A percentile compares a stretch with the other conserved stretches of the same genome.
These are phyloP conservation scores for Pseudozyma sp. DNA, from an alignment of 1,284 basidiomycete species.

Conservation along the genomic window DNA sequence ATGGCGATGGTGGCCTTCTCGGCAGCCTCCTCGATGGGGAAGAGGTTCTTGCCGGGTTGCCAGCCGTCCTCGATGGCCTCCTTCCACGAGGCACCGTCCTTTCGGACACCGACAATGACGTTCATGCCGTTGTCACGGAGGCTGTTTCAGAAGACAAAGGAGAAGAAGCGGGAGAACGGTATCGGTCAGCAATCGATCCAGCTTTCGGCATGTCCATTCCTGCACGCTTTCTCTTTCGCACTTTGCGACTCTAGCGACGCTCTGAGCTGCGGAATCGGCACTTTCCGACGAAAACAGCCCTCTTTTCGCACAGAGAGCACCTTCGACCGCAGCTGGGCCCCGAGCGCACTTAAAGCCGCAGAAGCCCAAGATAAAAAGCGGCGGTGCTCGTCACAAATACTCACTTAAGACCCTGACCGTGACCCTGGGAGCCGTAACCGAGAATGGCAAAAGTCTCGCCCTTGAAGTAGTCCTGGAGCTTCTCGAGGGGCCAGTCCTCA, in stretches of 20 bases:
- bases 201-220: not conserved
- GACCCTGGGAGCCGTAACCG: slow-evolving; percentile 95
- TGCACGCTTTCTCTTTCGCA: too few species aligned
- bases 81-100: slow-evolving; percentile 95
- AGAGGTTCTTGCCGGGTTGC: slow-evolving; percentile 97
- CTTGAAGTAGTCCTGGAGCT: slow-evolving; percentile 96
- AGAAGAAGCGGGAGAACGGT: slow-evolving; percentile 1
- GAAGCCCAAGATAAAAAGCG: not conserved
- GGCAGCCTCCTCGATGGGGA: slow-evolving; percentile 98
- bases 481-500: slow-evolving; percentile 95
- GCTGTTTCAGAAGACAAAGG: slow-evolving; percentile 36
- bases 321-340: too few species aligned
- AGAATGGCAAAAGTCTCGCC: slow-evolving; percentile 93
- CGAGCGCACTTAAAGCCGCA: too few species aligned
- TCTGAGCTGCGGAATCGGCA: not conserved
- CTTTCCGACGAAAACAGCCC: not conserved
- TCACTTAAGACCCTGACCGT: slow-evolving; percentile 93
- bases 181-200: slow-evolving; percentile 14
- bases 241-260: not conserved
- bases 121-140: slow-evolving; percentile 99
- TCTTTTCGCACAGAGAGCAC: too few species aligned
- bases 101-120: slow-evolving; percentile 97
- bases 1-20: slow-evolving; percentile 96
- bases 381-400: slow-evolving; percentile 5
- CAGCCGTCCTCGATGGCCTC: slow-evolving; percentile 96